Evolutionary conservation across 2,329 filamentous ascomycete species (phyloP).

Genomic region (Lasiodiplodia citricola): DNA sequence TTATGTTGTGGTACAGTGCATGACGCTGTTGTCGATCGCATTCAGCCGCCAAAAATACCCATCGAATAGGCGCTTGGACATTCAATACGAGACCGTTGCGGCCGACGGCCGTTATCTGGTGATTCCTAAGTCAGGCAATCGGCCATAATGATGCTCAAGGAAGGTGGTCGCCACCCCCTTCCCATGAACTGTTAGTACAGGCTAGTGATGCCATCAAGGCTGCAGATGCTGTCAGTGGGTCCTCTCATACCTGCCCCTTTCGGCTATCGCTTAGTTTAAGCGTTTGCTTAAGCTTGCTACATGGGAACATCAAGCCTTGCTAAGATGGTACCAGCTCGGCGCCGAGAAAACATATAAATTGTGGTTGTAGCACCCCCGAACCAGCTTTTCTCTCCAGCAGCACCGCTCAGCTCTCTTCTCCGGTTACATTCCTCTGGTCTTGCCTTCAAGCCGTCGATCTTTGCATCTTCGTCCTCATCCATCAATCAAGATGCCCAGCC

Average conservation of each 20-base stretch:
- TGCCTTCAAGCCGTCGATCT: neutral
- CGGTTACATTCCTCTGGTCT: neutral
- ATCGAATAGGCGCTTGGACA: neutral
- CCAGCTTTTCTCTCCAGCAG: conserved; percentile 1
- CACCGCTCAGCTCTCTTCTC: neutral
- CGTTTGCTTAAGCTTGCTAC: conserved; percentile 15
- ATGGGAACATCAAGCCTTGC: neutral
- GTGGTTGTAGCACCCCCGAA: neutral
- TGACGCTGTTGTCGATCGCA: neutral
- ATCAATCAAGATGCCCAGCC: conserved; percentile 3
- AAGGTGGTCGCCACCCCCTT: conserved; percentile 8
- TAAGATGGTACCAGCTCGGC: conserved; percentile 8
- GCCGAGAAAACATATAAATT: conserved; percentile 13
- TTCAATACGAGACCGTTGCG: neutral
- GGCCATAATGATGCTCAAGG: conserved; percentile 10
- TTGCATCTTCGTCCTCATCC: neutral
- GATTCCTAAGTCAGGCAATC: neutral
- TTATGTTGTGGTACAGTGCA: no score
- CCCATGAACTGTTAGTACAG: neutral
- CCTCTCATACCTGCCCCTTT: neutral
- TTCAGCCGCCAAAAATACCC: neutral
- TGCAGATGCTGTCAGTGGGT: neutral
- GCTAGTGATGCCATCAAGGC: conserved; percentile 6
- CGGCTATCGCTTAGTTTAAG: neutral
- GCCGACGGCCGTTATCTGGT: conserved; percentile 10